Evolutionary conservation across 2,329 filamentous ascomycete species (phyloP).

Genomic region (Coleophoma cylindrospora): DNA sequence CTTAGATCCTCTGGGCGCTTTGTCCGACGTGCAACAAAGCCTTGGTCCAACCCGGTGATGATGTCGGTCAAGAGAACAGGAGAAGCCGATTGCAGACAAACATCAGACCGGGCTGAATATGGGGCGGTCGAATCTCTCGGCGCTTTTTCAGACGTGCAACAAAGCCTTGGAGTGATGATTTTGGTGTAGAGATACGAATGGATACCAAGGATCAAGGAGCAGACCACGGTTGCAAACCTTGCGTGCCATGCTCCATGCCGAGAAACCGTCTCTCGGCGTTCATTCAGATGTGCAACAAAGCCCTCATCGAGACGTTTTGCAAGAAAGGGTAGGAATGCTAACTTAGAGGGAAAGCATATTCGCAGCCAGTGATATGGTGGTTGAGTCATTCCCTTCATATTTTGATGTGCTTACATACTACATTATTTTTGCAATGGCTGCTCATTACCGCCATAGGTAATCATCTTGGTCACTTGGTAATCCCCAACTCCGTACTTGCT

Average conservation of each 20-base stretch:
- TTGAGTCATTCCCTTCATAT: neutral
- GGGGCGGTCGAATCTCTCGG: neutral
- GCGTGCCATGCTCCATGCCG: neutral
- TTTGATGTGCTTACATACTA: neutral
- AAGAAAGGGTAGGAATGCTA: neutral
- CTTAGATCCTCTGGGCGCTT: no score
- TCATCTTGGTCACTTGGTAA: constrained; percentile 46
- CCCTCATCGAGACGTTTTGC: neutral
- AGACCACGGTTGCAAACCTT: neutral
- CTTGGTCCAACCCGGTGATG: no score
- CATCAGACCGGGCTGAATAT: no score
- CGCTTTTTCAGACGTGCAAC: neutral
- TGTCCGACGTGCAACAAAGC: no score
- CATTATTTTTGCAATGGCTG: constrained; percentile 42
- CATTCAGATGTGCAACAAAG: neutral
- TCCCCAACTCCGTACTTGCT: constrained; percentile 48
- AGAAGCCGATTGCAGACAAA: no score
- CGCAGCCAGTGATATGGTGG: neutral
- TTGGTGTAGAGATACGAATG: neutral
- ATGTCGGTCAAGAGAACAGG: no score
- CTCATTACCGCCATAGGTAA: constrained; percentile 54
- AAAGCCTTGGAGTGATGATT: neutral
- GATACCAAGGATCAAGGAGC: neutral
- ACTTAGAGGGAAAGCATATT: neutral
- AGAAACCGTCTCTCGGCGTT: neutral